Base-by-base conservation (phyloP, 2,329 filamentous ascomycete genomes). In the Colletotrichum orchidophilum region DNA sequence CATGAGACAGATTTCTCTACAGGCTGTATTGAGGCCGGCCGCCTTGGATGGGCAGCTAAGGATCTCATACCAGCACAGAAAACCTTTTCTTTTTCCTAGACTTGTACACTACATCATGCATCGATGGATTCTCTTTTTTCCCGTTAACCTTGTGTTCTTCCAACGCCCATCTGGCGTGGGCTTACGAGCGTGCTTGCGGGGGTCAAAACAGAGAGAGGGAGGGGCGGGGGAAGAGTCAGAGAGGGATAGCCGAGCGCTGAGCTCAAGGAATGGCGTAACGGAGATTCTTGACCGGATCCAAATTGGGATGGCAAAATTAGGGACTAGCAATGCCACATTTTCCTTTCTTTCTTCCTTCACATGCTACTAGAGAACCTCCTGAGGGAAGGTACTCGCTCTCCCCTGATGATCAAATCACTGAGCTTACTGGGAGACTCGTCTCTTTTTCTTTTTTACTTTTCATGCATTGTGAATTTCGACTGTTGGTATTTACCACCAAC, bases 91-190 rank as follows among this genome's bases (percentile, higher is more conserved):
- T 27, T 24, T 27, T 29, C 18, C 31, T 57, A 46, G 57, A 62
- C 50, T 24, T 67, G 62, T 64, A 64, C 62, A 69, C 60, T 71
- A 68, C 57, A 62, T 70, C 31, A 70, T 33, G 55, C 57, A 55
- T 31, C 49, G 46, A 53, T 21, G 33, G 63, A 46, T 46, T 35
- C 39, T 46, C 39, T 21, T 46, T n/a, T 46, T 46, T 46, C 21
- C 18, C 39, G n/a, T 46, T 24, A 46, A 35, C 15, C 26, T 65
- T 49, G 15, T 49, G 49, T 31, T 46, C 42, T 50, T 58, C n/a
- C 26, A 64, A 13, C 21, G 29, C n/a, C 12, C 21, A 13, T 15
- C 12, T 13, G 50, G 59, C 15, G 21, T 18, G 13, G 46, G n/a
- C 24, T 42, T 35, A 63, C 33, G 33, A 46, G 66, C 53, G 42